Conservation (phyloP, 202 grass and related monocot genomes). For the Panicum hallii region DNA sequence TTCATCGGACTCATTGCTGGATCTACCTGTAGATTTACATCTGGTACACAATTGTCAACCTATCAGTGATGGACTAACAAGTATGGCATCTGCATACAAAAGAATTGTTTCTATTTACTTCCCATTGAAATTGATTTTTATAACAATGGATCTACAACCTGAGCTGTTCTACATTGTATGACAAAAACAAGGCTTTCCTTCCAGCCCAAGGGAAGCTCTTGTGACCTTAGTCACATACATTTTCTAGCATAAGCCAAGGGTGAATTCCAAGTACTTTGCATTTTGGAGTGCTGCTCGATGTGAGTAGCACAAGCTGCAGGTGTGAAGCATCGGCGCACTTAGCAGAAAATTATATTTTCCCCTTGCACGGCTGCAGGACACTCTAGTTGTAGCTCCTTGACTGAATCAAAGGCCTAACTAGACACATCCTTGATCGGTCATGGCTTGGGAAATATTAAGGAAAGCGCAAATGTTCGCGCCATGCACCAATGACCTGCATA, state of each 20-base stretch:
- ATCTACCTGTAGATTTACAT: not conserved
- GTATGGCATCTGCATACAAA: not conserved
- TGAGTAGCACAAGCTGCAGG: not conserved
- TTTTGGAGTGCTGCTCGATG: not conserved
- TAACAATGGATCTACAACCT: conserved; percentile 42
- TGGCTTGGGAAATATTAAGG: conserved; percentile 91
- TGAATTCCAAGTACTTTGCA: not conserved
- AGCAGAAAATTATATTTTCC: not conserved
- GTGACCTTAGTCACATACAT: not conserved
- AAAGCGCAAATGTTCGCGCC: conserved; percentile 94
- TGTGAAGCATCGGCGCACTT: not conserved
- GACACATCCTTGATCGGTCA: conserved; percentile 98
- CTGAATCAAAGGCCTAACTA: conserved; percentile 47
- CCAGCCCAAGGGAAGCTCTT: not conserved
- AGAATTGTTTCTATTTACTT: conserved; percentile 41
- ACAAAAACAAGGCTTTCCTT: conserved; percentile 4
- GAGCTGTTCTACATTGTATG: conserved; percentile 25
- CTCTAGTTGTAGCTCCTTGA: conserved; percentile 33
- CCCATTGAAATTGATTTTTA: conserved; percentile 14
- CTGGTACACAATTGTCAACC: not conserved
- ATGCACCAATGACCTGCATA: conserved; percentile 79
- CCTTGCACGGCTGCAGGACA: not conserved
- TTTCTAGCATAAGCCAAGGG: conserved; percentile 2
- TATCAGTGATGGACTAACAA: not conserved
- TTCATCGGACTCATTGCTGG: not conserved